Evolutionary conservation across 805 yeast species (phyloP).

Genomic region (Wickerhamiella domercqiae): DNA sequence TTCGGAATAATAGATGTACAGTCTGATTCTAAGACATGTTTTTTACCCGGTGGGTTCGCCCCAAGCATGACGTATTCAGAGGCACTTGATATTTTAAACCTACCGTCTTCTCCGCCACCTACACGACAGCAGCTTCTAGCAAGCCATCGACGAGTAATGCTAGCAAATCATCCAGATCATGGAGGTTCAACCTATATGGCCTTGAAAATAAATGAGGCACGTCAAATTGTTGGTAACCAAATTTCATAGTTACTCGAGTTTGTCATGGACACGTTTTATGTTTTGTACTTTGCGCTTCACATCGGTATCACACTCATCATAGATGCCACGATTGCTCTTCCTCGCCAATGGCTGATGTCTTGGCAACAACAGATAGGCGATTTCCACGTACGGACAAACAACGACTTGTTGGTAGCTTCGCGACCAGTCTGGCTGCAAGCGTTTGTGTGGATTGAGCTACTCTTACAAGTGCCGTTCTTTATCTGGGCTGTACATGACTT

Average conservation of each 20-base stretch:
- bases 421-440: constrained; percentile 59
- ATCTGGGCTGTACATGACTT: constrained; percentile 27
- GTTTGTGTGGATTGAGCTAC: constrained; percentile 58
- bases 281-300: constrained; percentile 36
- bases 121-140: constrained; percentile 48
- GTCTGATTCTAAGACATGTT: constrained; percentile 6
- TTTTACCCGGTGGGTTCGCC: constrained; percentile 24
- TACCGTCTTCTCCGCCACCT: constrained; percentile 20
- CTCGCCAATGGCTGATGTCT: constrained; percentile 31
- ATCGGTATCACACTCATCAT: constrained; percentile 60
- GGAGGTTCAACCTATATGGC: constrained; percentile 88
- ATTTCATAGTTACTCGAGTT: constrained; percentile 39
- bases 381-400: constrained; percentile 48
- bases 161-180: constrained; percentile 84
- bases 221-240: constrained; percentile 7
- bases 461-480: constrained; percentile 72
- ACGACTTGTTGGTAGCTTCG: constrained; percentile 49
- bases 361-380: constrained; percentile 36
- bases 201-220: constrained; percentile 80
- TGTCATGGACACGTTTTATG: constrained; percentile 17
- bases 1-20: constrained; percentile 16
- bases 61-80: constrained; percentile 35
- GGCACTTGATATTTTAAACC: constrained; percentile 36
- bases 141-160: constrained; percentile 69
- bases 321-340: constrained; percentile 60